phyloP scores from a whole-genome alignment of 2,329 filamentous ascomycete species.

The Podosphaera leucotricha region DNA sequence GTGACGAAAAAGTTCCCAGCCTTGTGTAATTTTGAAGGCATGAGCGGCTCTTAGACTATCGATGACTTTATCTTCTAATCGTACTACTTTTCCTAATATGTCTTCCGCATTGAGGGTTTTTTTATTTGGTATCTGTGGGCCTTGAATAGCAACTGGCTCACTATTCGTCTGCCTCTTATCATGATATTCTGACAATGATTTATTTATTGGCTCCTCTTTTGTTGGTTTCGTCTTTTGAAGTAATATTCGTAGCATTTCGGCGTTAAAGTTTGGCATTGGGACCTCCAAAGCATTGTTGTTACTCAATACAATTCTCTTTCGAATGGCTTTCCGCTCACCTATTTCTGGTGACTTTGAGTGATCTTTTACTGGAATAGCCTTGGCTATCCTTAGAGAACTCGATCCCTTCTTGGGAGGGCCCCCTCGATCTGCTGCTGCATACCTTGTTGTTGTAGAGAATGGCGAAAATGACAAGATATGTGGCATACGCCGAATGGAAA shows the following conservation, averaged over 20 bases:
- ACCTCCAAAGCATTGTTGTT: conserved; percentile 84
- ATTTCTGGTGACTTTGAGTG: conserved; percentile 31
- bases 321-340: conserved; percentile 68
- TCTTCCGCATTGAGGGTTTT: neutral
- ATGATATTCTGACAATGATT: conserved; percentile 13
- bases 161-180: neutral
- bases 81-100: conserved; percentile 40
- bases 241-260: conserved; percentile 30
- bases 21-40: conserved; percentile 77
- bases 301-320: conserved; percentile 75
- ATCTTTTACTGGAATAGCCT: conserved; percentile 18
- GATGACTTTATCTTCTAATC: conserved; percentile 43
- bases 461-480: neutral
- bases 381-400: conserved; percentile 20
- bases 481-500: conserved; percentile 7
- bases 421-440: neutral
- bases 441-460: neutral
- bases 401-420: conserved; percentile 4
- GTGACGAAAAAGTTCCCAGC: conserved; percentile 64
- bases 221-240: neutral
- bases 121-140: neutral
- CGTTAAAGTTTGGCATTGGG: conserved; percentile 33
- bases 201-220: conserved; percentile 24
- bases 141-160: neutral
- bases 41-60: conserved; percentile 65